These are phyloP conservation scores for Hordeum vulgare DNA, from an alignment of 176 grass and related monocot species.

Conservation along the genomic window DNA sequence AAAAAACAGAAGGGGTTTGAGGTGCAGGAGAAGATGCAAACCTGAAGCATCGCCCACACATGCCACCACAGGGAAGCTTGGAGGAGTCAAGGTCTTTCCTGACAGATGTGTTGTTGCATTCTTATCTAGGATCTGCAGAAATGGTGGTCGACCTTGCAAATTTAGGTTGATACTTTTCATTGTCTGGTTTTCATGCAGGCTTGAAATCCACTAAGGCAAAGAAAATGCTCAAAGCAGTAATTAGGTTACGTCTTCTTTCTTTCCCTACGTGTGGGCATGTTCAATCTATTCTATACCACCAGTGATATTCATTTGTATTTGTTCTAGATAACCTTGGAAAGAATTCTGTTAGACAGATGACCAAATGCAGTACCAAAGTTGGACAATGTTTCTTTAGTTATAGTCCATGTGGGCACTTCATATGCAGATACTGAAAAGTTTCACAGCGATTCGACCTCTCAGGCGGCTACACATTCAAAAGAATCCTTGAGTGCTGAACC, in stretches of 20 bases:
- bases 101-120: slow-evolving; percentile 63
- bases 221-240: slow-evolving; percentile 69
- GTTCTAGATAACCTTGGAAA: slow-evolving; percentile 67
- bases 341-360: slow-evolving; percentile 77
- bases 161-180: slow-evolving; percentile 73
- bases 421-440: slow-evolving; percentile 22
- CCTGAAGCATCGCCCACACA: too few species aligned
- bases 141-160: slow-evolving; percentile 64
- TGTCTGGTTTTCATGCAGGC: slow-evolving; percentile 57
- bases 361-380: slow-evolving; percentile 58
- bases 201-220: slow-evolving; percentile 78
- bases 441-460: slow-evolving; percentile 4
- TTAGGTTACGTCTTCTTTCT: not conserved
- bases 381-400: slow-evolving; percentile 49
- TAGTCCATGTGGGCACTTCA: slow-evolving; percentile 16
- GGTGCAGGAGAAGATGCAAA: too few species aligned
- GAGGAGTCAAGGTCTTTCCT: slow-evolving; percentile 46
- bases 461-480: not conserved
- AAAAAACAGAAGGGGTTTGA: too few species aligned
- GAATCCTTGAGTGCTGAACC: too few species aligned
- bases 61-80: too few species aligned
- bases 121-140: slow-evolving; percentile 86
- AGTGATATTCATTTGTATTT: not conserved
- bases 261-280: slow-evolving; percentile 32
- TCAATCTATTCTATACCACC: not conserved